These are phyloP conservation scores for Lithocarpus polystachyus DNA, from an alignment of 306 rosid genomes.

Conservation along the genomic window DNA sequence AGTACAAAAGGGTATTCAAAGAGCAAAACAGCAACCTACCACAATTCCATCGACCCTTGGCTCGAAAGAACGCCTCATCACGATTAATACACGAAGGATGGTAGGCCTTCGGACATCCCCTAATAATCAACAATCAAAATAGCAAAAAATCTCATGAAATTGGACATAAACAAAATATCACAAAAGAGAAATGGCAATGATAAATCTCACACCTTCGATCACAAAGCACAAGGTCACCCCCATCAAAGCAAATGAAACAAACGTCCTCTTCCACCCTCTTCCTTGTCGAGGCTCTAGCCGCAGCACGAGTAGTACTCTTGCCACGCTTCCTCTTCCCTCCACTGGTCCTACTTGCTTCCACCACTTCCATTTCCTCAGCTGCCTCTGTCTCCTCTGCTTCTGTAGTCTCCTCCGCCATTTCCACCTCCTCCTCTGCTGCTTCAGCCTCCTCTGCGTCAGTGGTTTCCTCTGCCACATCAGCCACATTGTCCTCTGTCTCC, in stretches of 20 bases:
- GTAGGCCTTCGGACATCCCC: conserved; percentile 99
- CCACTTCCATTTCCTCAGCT: conserved; percentile 38
- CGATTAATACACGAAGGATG: conserved; percentile 94
- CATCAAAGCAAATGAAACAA: conserved; percentile 98
- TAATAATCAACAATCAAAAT: conserved; percentile 27
- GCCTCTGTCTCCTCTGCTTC: conserved; percentile 35
- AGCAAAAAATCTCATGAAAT: conserved; percentile 6
- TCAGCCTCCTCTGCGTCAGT: conserved; percentile 16
- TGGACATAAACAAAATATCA: neutral
- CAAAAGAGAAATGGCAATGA: neutral
- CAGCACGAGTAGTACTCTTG: conserved; percentile 50
- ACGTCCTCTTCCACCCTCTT: conserved; percentile 94
- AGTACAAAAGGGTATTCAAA: neutral
- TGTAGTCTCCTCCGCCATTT: conserved; percentile 31
- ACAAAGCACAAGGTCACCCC: conserved; percentile 97
- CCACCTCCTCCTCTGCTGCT: conserved; percentile 24
- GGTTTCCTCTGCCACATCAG: conserved; percentile 15
- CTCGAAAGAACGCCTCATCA: conserved; percentile 88
- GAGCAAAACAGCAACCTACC: conserved; percentile 45
- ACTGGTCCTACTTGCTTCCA: conserved; percentile 29
- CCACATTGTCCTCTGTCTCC: conserved; percentile 22
- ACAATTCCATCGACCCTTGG: conserved; percentile 99
- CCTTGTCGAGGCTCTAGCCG: conserved; percentile 44
- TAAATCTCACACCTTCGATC: conserved; percentile 70
- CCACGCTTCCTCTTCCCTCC: conserved; percentile 85